Evolutionary conservation across 2,329 filamentous ascomycete genomes (phyloP).

Genomic region (Annulohypoxylon truncatum): DNA sequence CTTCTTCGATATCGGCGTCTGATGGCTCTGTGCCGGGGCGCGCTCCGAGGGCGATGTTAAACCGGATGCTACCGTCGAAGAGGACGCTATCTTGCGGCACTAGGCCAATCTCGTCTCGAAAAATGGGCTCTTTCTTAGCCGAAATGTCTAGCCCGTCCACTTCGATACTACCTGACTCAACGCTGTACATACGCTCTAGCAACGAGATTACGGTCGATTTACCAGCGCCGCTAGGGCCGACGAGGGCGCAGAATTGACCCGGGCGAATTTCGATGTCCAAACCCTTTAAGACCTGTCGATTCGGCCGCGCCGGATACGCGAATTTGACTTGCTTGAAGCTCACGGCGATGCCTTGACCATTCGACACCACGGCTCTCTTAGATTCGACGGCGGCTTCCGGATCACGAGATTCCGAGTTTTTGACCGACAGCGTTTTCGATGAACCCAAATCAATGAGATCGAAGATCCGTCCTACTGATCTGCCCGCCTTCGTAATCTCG

Average conservation of each 20-base stretch:
- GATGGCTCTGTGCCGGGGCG: slow-evolving; percentile 66
- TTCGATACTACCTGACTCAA: slow-evolving; percentile 60
- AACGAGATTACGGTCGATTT: slow-evolving; percentile 61
- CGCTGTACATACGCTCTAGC: slow-evolving; percentile 65
- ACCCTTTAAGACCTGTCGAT: slow-evolving; percentile 60
- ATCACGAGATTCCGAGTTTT: slow-evolving; percentile 34
- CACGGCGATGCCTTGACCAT: slow-evolving; percentile 53
- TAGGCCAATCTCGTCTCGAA: slow-evolving; percentile 65
- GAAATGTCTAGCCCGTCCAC: slow-evolving; percentile 64
- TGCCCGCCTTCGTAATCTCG: slow-evolving; percentile 75
- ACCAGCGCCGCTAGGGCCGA: slow-evolving; percentile 60
- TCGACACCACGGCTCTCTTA: slow-evolving; percentile 29
- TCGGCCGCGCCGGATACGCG: slow-evolving; percentile 69
- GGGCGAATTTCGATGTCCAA: slow-evolving; percentile 53
- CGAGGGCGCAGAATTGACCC: slow-evolving; percentile 56
- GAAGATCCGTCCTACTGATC: slow-evolving; percentile 69
- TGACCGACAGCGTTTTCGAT: slow-evolving; percentile 37
- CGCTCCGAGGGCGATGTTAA: slow-evolving; percentile 67
- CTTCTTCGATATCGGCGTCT: slow-evolving; percentile 71
- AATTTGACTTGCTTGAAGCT: slow-evolving; percentile 68
- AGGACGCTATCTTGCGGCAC: slow-evolving; percentile 70
- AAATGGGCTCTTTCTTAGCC: slow-evolving; percentile 55
- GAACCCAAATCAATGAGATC: slow-evolving; percentile 61
- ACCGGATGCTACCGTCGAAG: slow-evolving; percentile 66
- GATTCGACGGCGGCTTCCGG: slow-evolving; percentile 47